Conservation (phyloP, 306 rosid species). For the Inga leiocalycina region DNA sequence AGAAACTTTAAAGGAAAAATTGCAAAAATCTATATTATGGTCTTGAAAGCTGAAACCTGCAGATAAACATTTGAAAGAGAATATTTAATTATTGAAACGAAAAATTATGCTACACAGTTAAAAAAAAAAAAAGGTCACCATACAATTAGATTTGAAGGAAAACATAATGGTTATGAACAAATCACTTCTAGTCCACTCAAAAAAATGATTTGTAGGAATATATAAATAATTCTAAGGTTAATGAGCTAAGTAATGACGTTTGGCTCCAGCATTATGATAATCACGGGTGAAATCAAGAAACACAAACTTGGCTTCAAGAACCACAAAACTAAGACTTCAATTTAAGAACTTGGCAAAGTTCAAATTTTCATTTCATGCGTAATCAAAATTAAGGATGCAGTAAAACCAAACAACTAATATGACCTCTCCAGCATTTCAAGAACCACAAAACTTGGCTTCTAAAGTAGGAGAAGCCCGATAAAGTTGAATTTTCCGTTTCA, state of each 20-base stretch:
- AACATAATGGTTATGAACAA: neutral
- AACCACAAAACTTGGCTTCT: neutral
- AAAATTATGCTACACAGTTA: neutral
- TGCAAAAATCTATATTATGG: neutral
- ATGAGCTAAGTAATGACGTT: neutral
- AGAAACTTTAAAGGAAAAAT: neutral
- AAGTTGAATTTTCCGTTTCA: neutral
- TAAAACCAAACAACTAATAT: neutral
- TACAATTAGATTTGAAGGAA: neutral
- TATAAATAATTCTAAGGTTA: too few relatives aligned
- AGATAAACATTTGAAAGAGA: neutral
- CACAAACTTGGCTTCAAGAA: neutral
- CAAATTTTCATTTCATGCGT: neutral
- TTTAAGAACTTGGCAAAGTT: neutral
- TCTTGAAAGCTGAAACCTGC: neutral
- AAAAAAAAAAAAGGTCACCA: neutral
- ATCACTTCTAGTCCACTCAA: neutral
- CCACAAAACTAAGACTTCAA: too few relatives aligned
- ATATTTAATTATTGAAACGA: neutral
- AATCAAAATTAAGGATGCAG: neutral
- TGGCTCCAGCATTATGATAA: neutral
- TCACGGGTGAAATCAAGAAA: neutral
- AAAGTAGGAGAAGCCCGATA: neutral
- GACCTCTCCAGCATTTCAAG: neutral
- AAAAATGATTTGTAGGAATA: neutral